Percentiles rank a stretch among this genome's conserved stretches.
Conservation (phyloP, 2,329 filamentous ascomycete genomes). For the Rutstroemia sp. region DNA sequence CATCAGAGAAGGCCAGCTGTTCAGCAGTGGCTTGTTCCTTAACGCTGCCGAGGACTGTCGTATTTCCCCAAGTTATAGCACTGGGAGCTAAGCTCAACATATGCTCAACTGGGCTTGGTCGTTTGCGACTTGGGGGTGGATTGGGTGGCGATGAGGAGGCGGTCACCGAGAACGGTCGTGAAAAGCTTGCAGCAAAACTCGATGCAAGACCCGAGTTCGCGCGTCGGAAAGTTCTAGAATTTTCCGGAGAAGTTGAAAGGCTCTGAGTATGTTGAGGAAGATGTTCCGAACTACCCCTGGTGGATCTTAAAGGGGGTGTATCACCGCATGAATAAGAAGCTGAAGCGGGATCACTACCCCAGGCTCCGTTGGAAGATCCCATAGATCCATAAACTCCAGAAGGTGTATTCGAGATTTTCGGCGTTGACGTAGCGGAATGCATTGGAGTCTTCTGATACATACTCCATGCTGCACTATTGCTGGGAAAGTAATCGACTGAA, state of each 20-base stretch:
- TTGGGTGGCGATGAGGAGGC: conserved; percentile 39
- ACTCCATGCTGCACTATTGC: conserved; percentile 47
- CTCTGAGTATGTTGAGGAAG: conserved; percentile 41
- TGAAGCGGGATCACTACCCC: conserved; percentile 46
- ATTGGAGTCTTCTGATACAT: conserved; percentile 44
- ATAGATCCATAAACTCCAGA: conserved; percentile 47
- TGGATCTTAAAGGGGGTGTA: conserved; percentile 46
- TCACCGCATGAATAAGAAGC: conserved; percentile 56
- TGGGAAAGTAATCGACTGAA: conserved; percentile 60
- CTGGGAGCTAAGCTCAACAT: conserved; percentile 45
- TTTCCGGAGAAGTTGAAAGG: conserved; percentile 53
- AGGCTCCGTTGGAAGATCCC: conserved; percentile 47
- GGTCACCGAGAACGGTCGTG: conserved; percentile 31
- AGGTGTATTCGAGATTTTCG: conserved; percentile 49
- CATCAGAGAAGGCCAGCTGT: conserved; percentile 26
- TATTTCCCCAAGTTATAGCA: conserved; percentile 33
- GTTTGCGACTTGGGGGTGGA: conserved; percentile 40
- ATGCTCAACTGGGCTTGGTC: conserved; percentile 54
- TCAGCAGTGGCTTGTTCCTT: conserved; percentile 24
- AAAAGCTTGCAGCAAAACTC: conserved; percentile 48
- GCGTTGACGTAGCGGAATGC: conserved; percentile 49
- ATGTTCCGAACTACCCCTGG: conserved; percentile 40
- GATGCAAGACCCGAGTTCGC: conserved; percentile 49
- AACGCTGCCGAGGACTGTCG: conserved; percentile 32
- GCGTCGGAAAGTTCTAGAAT: conserved; percentile 41